phyloP scores from a whole-genome alignment of 176 grass and related monocot genomes.

The Panicum miliaceum region DNA sequence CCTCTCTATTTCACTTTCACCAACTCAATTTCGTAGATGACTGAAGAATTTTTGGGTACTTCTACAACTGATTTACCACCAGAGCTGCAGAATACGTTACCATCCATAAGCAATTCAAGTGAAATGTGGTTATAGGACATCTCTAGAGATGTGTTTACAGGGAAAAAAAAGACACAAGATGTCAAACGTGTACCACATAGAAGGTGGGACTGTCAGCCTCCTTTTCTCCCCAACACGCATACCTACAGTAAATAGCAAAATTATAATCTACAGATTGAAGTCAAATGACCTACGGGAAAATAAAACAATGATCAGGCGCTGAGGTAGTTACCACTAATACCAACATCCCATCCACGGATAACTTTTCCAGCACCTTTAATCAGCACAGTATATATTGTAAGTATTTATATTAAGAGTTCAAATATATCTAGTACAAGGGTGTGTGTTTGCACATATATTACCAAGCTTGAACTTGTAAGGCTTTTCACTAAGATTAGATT shows the following conservation, averaged over 20 bases:
- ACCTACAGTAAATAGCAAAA: slow-evolving; percentile 47
- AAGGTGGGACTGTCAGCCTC: slow-evolving; percentile 69
- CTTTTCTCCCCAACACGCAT: slow-evolving; percentile 91
- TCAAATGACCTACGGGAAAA: background rate
- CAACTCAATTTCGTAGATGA: slow-evolving; percentile 83
- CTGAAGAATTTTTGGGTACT: slow-evolving; percentile 69
- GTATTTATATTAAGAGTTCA: background rate
- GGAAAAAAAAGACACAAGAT: background rate
- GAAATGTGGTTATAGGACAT: background rate
- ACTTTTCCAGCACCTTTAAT: slow-evolving; percentile 80
- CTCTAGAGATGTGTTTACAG: background rate
- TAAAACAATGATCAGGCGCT: background rate
- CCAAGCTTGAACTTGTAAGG: slow-evolving; percentile 90
- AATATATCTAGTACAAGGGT: background rate
- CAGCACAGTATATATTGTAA: slow-evolving; percentile 18
- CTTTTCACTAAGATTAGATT: slow-evolving; percentile 65
- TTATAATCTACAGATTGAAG: background rate
- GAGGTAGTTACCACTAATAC: slow-evolving; percentile 67
- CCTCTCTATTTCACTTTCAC: slow-evolving; percentile 52
- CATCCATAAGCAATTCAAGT: background rate
- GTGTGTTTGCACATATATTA: slow-evolving; percentile 35
- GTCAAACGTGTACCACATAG: slow-evolving; percentile 58
- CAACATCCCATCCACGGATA: slow-evolving; percentile 88
- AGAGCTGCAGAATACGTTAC: slow-evolving; percentile 52
- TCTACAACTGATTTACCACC: slow-evolving; percentile 40